phyloP scores from a whole-genome alignment of 2,329 filamentous ascomycete species.

The Corinectria fuckeliana region DNA sequence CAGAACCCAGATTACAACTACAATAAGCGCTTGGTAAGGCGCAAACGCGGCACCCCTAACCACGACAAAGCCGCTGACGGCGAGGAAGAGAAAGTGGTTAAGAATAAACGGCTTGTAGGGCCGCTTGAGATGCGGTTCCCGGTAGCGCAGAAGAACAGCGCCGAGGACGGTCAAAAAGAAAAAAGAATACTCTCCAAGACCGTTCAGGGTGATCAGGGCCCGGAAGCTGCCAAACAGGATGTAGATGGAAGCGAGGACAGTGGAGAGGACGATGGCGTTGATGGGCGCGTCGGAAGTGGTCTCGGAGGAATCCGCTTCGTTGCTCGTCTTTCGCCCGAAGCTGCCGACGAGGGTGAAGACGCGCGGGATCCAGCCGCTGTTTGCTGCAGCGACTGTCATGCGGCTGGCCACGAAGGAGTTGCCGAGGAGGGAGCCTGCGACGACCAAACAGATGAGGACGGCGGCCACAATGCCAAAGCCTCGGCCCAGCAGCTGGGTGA shows the following conservation, averaged over 20 bases:
- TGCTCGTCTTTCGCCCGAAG: slow-evolving; percentile 41
- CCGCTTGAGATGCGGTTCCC: slow-evolving; percentile 60
- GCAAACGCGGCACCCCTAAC: slow-evolving; percentile 65
- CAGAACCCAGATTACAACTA: slow-evolving; percentile 58
- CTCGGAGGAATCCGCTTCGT: not conserved
- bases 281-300: slow-evolving; percentile 57
- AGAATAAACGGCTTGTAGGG: slow-evolving; percentile 62
- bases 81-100: slow-evolving; percentile 59
- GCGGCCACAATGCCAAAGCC: slow-evolving; percentile 61
- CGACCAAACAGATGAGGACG: slow-evolving; percentile 64
- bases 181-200: slow-evolving; percentile 66
- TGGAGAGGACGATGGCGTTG: slow-evolving; percentile 59
- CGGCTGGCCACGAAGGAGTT: slow-evolving; percentile 69
- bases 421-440: slow-evolving; percentile 66
- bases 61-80: slow-evolving; percentile 67
- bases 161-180: slow-evolving; percentile 69
- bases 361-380: slow-evolving; percentile 57
- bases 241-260: slow-evolving; percentile 59
- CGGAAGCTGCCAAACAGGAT: slow-evolving; percentile 67
- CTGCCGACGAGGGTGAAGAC: slow-evolving; percentile 53
- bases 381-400: slow-evolving; percentile 65
- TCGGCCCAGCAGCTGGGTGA: slow-evolving; percentile 60
- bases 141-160: slow-evolving; percentile 60
- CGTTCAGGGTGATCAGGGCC: slow-evolving; percentile 65
- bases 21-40: slow-evolving; percentile 57